A percentile compares a stretch with the other conserved stretches of the same genome.
phyloP scores from a whole-genome alignment of 441 rosid species.

The Erysimum pusillum region DNA sequence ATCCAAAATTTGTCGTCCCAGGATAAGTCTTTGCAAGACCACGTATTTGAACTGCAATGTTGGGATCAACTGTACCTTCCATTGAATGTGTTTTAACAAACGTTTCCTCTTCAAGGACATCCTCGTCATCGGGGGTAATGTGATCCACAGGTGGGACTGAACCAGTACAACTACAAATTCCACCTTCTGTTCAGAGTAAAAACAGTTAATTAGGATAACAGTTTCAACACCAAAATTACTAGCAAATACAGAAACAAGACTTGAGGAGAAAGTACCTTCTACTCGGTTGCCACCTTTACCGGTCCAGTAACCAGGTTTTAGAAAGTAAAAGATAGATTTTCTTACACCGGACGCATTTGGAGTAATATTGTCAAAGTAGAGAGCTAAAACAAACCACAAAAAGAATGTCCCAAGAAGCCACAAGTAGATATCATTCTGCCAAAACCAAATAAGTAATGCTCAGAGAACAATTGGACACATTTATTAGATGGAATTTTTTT shows the following conservation, averaged over 20 bases:
- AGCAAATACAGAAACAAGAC: slow-evolving; percentile 22
- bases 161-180: slow-evolving; percentile 80
- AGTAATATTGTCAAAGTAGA: slow-evolving; percentile 87
- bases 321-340: slow-evolving; percentile 75
- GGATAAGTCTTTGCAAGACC: slow-evolving; percentile 89
- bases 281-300: slow-evolving; percentile 80
- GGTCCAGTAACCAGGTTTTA: slow-evolving; percentile 87
- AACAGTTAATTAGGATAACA: slow-evolving; percentile 7
- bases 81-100: slow-evolving; percentile 62
- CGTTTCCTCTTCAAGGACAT: slow-evolving; percentile 89
- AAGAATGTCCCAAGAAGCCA: slow-evolving; percentile 76
- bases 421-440: slow-evolving; percentile 74
- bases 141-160: slow-evolving; percentile 67
- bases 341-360: slow-evolving; percentile 90
- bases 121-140: slow-evolving; percentile 75
- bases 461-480: slow-evolving; percentile 19
- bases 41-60: slow-evolving; percentile 86
- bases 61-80: slow-evolving; percentile 58
- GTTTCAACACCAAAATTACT: slow-evolving; percentile 19
- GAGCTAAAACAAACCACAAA: slow-evolving; percentile 78
- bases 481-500: slow-evolving; percentile 27
- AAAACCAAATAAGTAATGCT: slow-evolving; percentile 37
- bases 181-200: slow-evolving; percentile 66
- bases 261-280: slow-evolving; percentile 58
- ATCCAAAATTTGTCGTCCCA: slow-evolving; percentile 70